Conservation (phyloP, 2,329 filamentous ascomycete genomes). For the Hirsutella minnesotensis region DNA sequence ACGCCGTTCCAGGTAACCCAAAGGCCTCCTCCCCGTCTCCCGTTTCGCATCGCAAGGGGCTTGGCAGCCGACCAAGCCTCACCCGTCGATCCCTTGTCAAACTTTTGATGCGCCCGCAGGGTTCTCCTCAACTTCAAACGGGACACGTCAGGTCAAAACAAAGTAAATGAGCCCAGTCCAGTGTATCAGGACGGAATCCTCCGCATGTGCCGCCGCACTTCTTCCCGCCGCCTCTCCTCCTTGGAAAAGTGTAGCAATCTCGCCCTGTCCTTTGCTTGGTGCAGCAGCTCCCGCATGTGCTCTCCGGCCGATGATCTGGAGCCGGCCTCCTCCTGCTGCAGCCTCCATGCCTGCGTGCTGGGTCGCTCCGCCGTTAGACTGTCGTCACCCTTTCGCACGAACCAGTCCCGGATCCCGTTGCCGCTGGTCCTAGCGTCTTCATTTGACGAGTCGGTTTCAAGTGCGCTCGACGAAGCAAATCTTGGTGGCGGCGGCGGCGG, state of each 20-base stretch:
- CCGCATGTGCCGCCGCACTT: constrained; percentile 24
- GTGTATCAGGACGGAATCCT: constrained; percentile 11
- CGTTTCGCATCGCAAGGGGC: no score
- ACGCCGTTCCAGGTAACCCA: no score
- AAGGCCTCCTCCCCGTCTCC: background rate
- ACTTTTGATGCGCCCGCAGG: no score
- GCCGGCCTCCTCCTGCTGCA: background rate
- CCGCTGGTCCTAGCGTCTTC: constrained; percentile 15
- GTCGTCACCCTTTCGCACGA: constrained; percentile 3
- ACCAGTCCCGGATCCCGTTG: constrained; percentile 7
- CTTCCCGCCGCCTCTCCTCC: constrained; percentile 21
- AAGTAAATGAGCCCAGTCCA: background rate
- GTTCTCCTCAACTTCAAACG: background rate
- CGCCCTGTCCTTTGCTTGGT: constrained; percentile 12
- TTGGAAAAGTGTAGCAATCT: constrained; percentile 10
- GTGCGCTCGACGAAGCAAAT: constrained; percentile 15
- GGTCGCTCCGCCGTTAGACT: background rate
- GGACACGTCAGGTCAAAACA: no score
- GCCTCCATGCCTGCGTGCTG: background rate
- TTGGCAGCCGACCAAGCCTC: no score
- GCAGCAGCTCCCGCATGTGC: constrained; percentile 8
- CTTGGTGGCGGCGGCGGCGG: background rate
- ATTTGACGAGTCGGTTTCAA: constrained; percentile 19
- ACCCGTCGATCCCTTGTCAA: no score
- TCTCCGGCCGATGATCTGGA: background rate